Percentiles rank a stretch among this genome's conserved stretches.
These are phyloP conservation scores for Crithidia fasciculata DNA, from an alignment of 208 protist genomes.

Conservation along the genomic window DNA sequence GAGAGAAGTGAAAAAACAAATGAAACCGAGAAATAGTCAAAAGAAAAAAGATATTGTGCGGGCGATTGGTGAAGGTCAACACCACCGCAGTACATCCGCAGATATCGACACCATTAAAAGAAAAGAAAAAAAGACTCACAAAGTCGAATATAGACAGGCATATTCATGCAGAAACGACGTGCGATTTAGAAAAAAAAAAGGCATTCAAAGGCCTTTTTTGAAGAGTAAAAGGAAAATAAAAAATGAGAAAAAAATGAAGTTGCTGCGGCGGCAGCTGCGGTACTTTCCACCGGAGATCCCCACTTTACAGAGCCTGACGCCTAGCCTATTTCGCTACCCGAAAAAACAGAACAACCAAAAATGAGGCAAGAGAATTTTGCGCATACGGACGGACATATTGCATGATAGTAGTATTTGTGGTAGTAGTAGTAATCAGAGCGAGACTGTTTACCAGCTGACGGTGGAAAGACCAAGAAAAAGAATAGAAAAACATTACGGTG, in stretches of 20 bases:
- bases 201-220: neutral
- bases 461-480: neutral
- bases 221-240: constrained; percentile 7
- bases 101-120: neutral
- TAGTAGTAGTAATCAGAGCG: too few species aligned
- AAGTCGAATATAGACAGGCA: neutral
- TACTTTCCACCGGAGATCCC: neutral
- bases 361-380: too few species aligned
- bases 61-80: neutral
- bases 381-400: too few species aligned
- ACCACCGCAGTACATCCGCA: neutral
- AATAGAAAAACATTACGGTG: too few species aligned
- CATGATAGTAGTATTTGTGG: too few species aligned
- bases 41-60: too few species aligned
- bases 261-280: neutral
- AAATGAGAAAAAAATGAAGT: neutral
- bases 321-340: too few species aligned
- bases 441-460: too few species aligned
- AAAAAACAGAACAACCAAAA: too few species aligned
- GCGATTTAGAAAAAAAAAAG: neutral
- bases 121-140: constrained; percentile 6
- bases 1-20: neutral
- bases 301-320: neutral
- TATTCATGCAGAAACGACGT: neutral
- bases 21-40: neutral